phyloP scores from a whole-genome alignment of 805 yeast species.

The Wickerhamomyces bovis region DNA sequence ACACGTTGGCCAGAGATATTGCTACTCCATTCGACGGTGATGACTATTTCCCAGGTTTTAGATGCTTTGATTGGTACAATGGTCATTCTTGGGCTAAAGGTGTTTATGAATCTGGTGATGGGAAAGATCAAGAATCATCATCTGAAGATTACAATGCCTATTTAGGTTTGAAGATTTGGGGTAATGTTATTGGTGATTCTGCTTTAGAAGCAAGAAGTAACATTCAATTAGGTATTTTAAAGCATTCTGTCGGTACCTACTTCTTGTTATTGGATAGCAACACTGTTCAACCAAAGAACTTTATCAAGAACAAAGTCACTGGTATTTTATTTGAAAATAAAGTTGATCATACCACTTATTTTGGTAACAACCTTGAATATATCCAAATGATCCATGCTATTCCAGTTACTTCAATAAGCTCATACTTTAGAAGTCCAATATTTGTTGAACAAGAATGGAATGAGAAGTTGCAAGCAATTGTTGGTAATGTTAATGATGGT shows the following conservation, averaged over 20 bases:
- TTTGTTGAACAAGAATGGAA: slow-evolving; percentile 65
- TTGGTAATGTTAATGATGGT: slow-evolving; percentile 50
- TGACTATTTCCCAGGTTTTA: slow-evolving; percentile 53
- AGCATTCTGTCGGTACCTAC: slow-evolving; percentile 46
- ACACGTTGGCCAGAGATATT: slow-evolving; percentile 57
- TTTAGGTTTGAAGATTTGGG: slow-evolving; percentile 66
- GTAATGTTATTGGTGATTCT: slow-evolving; percentile 44
- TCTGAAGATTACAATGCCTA: slow-evolving; percentile 72
- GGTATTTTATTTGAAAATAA: slow-evolving; percentile 74
- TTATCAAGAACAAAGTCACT: slow-evolving; percentile 58
- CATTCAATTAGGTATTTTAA: slow-evolving; percentile 56
- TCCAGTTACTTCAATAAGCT: slow-evolving; percentile 64
- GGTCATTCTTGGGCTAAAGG: slow-evolving; percentile 84
- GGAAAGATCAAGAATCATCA: slow-evolving; percentile 69
- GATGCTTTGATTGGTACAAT: slow-evolving; percentile 69
- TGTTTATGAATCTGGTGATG: slow-evolving; percentile 62
- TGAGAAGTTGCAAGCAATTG: slow-evolving; percentile 38
- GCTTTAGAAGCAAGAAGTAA: slow-evolving; percentile 49
- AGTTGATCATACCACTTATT: slow-evolving; percentile 67
- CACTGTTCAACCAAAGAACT: slow-evolving; percentile 46
- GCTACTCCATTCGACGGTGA: slow-evolving; percentile 55
- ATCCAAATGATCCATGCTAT: slow-evolving; percentile 77
- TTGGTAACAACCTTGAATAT: slow-evolving; percentile 66
- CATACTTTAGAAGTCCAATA: slow-evolving; percentile 46
- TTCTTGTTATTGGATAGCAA: slow-evolving; percentile 51